Conservation (phyloP, 176 grass and related monocot genomes). For the Miscanthus lutarioriparius region DNA sequence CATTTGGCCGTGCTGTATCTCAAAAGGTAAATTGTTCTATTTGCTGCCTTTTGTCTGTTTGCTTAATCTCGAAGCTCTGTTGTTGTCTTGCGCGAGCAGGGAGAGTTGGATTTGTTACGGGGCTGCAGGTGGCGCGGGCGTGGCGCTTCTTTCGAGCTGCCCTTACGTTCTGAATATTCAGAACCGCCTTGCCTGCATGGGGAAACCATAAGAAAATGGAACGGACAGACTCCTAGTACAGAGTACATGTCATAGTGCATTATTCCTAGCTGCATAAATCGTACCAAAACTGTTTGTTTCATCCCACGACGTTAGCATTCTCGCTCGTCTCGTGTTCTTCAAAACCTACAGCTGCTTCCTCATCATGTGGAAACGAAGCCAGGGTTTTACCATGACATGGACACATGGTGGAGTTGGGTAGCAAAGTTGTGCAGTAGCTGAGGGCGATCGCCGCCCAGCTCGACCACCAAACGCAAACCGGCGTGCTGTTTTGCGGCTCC, state of each 20-base stretch:
- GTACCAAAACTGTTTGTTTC: background rate
- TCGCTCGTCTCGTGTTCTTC: background rate
- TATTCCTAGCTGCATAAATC: background rate
- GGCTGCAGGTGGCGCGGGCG: background rate
- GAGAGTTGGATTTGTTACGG: background rate
- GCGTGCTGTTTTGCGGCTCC: background rate
- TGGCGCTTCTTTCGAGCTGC: too few species aligned
- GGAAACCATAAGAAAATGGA: background rate
- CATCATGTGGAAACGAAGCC: background rate
- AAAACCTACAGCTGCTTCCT: too few species aligned
- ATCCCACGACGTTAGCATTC: background rate
- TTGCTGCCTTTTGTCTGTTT: background rate
- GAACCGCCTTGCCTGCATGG: background rate
- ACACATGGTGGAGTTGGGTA: too few species aligned
- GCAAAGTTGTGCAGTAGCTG: too few species aligned
- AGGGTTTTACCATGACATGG: too few species aligned
- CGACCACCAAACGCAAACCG: background rate
- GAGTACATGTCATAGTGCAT: background rate
- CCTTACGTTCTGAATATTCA: background rate
- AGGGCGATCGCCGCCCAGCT: too few species aligned
- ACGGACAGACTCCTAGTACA: too few species aligned
- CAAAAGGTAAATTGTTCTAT: slow-evolving; percentile 13
- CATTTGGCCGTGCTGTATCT: background rate
- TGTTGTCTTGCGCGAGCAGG: slow-evolving; percentile 5
- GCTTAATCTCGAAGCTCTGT: background rate